A percentile compares a stretch with the other conserved stretches of the same genome.
Evolutionary conservation across 2,329 filamentous ascomycete species (phyloP).

Genomic region (Zymoseptoria tritici): DNA sequence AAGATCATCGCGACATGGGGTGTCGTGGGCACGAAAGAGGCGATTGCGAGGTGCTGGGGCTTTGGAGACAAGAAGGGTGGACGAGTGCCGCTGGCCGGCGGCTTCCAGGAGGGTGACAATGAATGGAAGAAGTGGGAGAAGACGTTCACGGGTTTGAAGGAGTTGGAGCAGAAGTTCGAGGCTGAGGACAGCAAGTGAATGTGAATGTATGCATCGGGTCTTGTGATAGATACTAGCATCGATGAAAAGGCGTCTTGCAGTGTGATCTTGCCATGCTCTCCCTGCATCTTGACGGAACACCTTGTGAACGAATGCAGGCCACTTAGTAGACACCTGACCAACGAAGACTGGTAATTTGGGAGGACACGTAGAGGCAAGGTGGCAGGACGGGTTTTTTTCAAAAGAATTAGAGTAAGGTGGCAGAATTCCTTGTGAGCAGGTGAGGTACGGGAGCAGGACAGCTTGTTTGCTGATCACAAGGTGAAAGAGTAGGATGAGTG

Average conservation of each 20-base stretch:
- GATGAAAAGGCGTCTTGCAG: background rate
- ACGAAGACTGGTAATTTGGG: too few species aligned
- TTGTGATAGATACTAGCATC: background rate
- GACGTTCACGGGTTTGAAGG: conserved; percentile 38
- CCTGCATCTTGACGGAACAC: too few species aligned
- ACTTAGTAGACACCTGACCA: too few species aligned
- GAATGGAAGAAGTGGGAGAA: conserved; percentile 52
- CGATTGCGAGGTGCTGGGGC: conserved; percentile 50
- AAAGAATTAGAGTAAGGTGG: too few species aligned
- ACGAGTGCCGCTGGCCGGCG: conserved; percentile 51
- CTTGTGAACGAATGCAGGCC: too few species aligned
- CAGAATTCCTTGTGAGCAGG: too few species aligned
- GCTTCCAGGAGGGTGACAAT: conserved; percentile 49
- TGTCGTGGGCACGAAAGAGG: conserved; percentile 60
- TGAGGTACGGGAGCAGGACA: too few species aligned
- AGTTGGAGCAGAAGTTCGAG: conserved; percentile 35
- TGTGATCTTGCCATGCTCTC: background rate
- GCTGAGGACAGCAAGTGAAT: conserved; percentile 12
- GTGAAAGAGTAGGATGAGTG: too few species aligned
- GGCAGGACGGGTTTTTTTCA: too few species aligned
- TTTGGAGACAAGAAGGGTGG: conserved; percentile 54
- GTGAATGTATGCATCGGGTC: background rate
- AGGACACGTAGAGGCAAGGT: too few species aligned
- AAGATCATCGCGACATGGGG: conserved; percentile 55
- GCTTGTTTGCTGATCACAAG: too few species aligned